These are phyloP conservation scores for Rhamnella rubrinervis DNA, from an alignment of 331 rosid species.

Conservation along the genomic window DNA sequence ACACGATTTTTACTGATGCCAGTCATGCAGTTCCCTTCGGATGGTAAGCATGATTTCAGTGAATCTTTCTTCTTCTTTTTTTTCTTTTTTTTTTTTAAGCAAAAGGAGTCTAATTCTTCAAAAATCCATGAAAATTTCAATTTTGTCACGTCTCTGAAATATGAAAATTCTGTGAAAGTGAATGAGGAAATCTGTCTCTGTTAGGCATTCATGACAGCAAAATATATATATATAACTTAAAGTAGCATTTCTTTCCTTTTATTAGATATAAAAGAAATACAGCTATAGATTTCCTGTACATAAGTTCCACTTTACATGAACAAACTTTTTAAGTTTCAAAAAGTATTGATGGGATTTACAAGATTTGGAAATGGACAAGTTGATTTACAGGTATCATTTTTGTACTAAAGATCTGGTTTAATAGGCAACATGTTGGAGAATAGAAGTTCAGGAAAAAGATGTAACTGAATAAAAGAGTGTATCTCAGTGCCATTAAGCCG, in stretches of 20 bases:
- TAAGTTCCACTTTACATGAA: slow-evolving; percentile 1
- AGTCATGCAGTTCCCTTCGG: too few species aligned
- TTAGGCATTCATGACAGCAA: background rate
- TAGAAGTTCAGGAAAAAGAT: background rate
- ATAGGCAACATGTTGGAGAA: slow-evolving; percentile 12
- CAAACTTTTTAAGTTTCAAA: slow-evolving; percentile 8
- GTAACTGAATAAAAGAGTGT: background rate
- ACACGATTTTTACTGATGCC: too few species aligned
- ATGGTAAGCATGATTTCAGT: too few species aligned
- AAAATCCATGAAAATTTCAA: too few species aligned
- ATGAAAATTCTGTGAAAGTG: background rate
- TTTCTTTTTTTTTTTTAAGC: too few species aligned
- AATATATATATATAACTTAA: background rate
- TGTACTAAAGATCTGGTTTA: slow-evolving; percentile 18
- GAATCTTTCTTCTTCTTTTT: too few species aligned
- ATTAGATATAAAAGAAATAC: background rate
- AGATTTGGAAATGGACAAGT: slow-evolving; percentile 14
- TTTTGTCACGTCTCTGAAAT: too few species aligned
- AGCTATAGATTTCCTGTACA: slow-evolving; percentile 3
- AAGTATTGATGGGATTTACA: slow-evolving; percentile 36
- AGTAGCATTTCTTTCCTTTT: slow-evolving; percentile 2
- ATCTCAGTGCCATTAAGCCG: slow-evolving; percentile 10
- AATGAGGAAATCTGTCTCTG: background rate
- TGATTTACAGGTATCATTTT: slow-evolving; percentile 37
- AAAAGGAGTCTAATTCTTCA: too few species aligned